Conservation (phyloP, 352 stramenopile genomes). For the Pythium coloratum region DNA sequence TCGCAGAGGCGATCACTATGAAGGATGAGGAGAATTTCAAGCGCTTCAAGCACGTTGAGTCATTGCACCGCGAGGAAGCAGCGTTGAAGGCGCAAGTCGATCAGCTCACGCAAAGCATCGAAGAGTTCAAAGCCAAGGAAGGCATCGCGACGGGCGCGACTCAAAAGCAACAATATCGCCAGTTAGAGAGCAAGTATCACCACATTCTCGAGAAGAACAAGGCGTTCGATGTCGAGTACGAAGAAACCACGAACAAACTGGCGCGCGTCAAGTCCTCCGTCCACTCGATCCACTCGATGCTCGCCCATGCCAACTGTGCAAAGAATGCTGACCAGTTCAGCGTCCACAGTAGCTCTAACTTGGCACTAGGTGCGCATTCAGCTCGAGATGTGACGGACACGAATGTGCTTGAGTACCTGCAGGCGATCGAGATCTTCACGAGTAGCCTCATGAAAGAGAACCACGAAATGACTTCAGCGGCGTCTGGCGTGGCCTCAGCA, state of each 20-base stretch:
- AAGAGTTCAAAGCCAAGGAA: conserved; percentile 68
- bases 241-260: conserved; percentile 54
- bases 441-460: conserved; percentile 58
- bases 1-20: conserved; percentile 50
- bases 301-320: conserved; percentile 54
- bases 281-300: conserved; percentile 73
- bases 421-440: conserved; percentile 72
- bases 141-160: conserved; percentile 56
- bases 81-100: conserved; percentile 52
- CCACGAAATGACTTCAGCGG: conserved; percentile 23
- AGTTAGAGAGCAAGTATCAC: conserved; percentile 39
- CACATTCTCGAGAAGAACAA: conserved; percentile 40
- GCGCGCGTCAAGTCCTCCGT: conserved; percentile 64
- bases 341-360: conserved; percentile 24
- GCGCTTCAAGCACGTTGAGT: conserved; percentile 75
- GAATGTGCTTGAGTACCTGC: conserved; percentile 77
- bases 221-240: conserved; percentile 54
- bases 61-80: conserved; percentile 59
- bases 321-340: conserved; percentile 41
- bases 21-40: conserved; percentile 82
- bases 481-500: background rate
- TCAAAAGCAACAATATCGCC: conserved; percentile 57
- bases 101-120: conserved; percentile 43
- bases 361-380: conserved; percentile 31
- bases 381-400: conserved; percentile 52